phyloP scores from a whole-genome alignment of 306 rosid species.

The Dalbergia cultrata region DNA sequence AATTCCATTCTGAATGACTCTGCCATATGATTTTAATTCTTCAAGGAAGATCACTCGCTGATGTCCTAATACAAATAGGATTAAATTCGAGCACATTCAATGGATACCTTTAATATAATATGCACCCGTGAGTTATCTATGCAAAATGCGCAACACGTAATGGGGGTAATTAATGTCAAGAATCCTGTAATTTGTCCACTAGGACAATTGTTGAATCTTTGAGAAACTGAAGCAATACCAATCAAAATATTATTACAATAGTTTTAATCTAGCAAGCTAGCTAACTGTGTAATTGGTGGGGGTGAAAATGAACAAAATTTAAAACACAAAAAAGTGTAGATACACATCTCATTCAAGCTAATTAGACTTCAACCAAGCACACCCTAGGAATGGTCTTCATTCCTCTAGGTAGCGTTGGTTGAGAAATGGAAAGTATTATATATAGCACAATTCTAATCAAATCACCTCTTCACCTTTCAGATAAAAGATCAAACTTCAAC shows the following conservation, averaged over 20 bases:
- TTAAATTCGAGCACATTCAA: slow-evolving; percentile 24
- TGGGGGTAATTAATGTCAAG: neutral
- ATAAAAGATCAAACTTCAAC: neutral
- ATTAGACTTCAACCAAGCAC: slow-evolving; percentile 1
- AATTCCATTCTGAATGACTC: neutral
- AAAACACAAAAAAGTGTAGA: neutral
- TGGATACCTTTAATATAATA: neutral
- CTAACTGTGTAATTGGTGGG: neutral
- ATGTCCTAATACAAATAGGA: slow-evolving; percentile 12
- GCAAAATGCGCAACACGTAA: slow-evolving; percentile 20
- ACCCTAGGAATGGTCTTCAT: slow-evolving; percentile 6
- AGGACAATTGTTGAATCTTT: slow-evolving; percentile 1
- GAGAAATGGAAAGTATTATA: neutral
- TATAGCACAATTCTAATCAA: slow-evolving; percentile 5
- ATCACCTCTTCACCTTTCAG: slow-evolving; percentile 1
- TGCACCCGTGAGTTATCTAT: neutral
- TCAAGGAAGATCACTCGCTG: slow-evolving; percentile 3
- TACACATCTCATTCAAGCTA: neutral
- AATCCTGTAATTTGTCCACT: neutral
- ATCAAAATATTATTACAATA: neutral
- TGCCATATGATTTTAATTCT: neutral
- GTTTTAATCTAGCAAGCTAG: neutral
- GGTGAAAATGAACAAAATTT: neutral
- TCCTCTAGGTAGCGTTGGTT: slow-evolving; percentile 33
- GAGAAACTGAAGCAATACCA: neutral